phyloP scores from a whole-genome alignment of 192 early-diverging fungal genomes.

The Backusella mclennaniae region DNA sequence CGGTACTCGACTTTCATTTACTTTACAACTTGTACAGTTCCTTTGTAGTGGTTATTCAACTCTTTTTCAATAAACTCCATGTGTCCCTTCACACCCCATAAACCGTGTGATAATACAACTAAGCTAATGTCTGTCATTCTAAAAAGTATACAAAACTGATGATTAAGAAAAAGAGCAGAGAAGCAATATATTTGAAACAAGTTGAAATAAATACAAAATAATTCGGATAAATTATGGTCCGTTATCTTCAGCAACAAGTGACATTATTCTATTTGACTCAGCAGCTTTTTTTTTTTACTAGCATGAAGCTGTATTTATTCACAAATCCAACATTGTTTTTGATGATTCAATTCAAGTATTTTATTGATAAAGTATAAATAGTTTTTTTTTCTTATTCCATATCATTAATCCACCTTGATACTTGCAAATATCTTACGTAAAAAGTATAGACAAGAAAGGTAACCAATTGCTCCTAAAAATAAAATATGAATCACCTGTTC shows the following conservation, averaged over 20 bases:
- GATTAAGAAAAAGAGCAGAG: too few relatives aligned
- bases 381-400: too few relatives aligned
- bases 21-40: slow-evolving; percentile 1
- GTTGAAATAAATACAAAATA: neutral
- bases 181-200: neutral
- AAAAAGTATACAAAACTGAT: neutral
- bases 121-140: neutral
- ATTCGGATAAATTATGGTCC: too few relatives aligned
- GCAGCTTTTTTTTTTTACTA: too few relatives aligned
- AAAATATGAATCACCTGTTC: neutral
- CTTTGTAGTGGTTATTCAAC: neutral
- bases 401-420: slow-evolving; percentile 75
- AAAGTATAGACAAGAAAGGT: slow-evolving; percentile 75
- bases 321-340: too few relatives aligned
- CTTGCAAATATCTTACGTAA: slow-evolving; percentile 79
- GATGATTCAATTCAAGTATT: too few relatives aligned
- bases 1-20: neutral
- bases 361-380: too few relatives aligned
- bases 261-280: too few relatives aligned
- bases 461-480: slow-evolving; percentile 56
- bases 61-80: slow-evolving; percentile 11
- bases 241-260: too few relatives aligned
- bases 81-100: slow-evolving; percentile 6
- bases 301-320: too few relatives aligned
- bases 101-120: neutral